These are phyloP conservation scores for Penicillium dipodomyicola DNA, from an alignment of 495 filamentous ascomycete species.

Conservation along the genomic window DNA sequence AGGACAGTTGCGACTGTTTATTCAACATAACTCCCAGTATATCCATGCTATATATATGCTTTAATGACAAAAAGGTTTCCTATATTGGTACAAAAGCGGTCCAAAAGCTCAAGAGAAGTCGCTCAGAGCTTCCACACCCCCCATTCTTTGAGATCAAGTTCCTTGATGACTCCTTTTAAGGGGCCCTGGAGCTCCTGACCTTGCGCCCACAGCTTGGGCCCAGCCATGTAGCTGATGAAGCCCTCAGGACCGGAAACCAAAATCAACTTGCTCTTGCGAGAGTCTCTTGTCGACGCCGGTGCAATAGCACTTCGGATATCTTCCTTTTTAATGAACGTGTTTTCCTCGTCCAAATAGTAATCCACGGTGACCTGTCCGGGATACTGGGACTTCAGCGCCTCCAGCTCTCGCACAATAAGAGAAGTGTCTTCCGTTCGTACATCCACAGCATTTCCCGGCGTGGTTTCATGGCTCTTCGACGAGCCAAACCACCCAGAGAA, in stretches of 20 bases:
- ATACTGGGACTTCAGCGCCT: slow-evolving; percentile 54
- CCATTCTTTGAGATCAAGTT: slow-evolving; percentile 55
- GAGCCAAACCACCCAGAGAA: slow-evolving; percentile 31
- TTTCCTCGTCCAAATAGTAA: slow-evolving; percentile 79
- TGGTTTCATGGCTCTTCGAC: slow-evolving; percentile 1
- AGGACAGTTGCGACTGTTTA: slow-evolving; percentile 24
- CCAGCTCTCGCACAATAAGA: slow-evolving; percentile 60
- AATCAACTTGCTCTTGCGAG: slow-evolving; percentile 55
- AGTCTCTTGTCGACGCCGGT: slow-evolving; percentile 21
- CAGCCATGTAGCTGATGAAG: slow-evolving; percentile 77
- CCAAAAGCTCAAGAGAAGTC: neutral
- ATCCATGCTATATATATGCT: slow-evolving; percentile 21
- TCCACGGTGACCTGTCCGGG: slow-evolving; percentile 56
- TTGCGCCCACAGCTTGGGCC: slow-evolving; percentile 67
- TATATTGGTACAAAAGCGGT: slow-evolving; percentile 4
- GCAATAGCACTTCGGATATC: slow-evolving; percentile 42
- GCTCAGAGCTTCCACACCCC: slow-evolving; percentile 60
- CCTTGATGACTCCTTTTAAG: slow-evolving; percentile 53
- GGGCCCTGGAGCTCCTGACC: slow-evolving; percentile 72
- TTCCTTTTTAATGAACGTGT: slow-evolving; percentile 55
- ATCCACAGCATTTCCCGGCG: neutral
- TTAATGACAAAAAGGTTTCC: slow-evolving; percentile 12
- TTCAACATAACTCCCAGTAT: slow-evolving; percentile 31
- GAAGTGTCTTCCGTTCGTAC: slow-evolving; percentile 18
- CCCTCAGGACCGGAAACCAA: slow-evolving; percentile 87